phyloP scores from a whole-genome alignment of 2,329 filamentous ascomycete species.

The Aspergillus tanneri region DNA sequence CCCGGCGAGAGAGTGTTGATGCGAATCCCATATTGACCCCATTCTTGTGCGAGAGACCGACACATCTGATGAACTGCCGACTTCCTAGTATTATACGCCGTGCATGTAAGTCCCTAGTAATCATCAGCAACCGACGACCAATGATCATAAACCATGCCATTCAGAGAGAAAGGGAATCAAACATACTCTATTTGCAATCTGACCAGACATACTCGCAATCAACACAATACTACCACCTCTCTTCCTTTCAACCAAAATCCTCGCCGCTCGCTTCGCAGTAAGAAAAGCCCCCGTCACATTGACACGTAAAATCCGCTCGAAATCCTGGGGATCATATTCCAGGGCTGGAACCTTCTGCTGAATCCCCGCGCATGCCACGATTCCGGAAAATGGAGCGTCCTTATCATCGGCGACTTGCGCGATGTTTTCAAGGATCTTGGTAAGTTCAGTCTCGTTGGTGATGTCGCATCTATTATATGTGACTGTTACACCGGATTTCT shows the following conservation, averaged over 20 bases:
- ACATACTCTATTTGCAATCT: slow-evolving; percentile 58
- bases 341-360: slow-evolving; percentile 50
- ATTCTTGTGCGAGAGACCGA: slow-evolving; percentile 51
- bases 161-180: too few relatives aligned
- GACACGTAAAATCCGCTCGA: not conserved
- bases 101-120: slow-evolving; percentile 58
- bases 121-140: too few relatives aligned
- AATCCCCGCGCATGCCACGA: slow-evolving; percentile 52
- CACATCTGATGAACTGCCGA: slow-evolving; percentile 50
- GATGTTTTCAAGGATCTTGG: slow-evolving; percentile 38
- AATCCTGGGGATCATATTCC: slow-evolving; percentile 48
- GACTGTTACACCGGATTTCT: slow-evolving; percentile 33
- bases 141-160: not conserved
- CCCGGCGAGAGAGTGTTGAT: slow-evolving; percentile 80
- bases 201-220: slow-evolving; percentile 70
- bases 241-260: slow-evolving; percentile 56
- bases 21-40: slow-evolving; percentile 63
- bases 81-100: slow-evolving; percentile 58
- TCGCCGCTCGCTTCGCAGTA: slow-evolving; percentile 33
- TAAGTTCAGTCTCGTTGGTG: slow-evolving; percentile 45
- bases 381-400: slow-evolving; percentile 24
- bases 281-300: slow-evolving; percentile 40
- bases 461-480: slow-evolving; percentile 51
- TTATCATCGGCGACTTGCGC: slow-evolving; percentile 24
- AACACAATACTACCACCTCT: slow-evolving; percentile 62